Percentiles rank a stretch among this genome's conserved stretches.
phyloP scores from a whole-genome alignment of 306 rosid genomes.

The Calophaca sinica region DNA sequence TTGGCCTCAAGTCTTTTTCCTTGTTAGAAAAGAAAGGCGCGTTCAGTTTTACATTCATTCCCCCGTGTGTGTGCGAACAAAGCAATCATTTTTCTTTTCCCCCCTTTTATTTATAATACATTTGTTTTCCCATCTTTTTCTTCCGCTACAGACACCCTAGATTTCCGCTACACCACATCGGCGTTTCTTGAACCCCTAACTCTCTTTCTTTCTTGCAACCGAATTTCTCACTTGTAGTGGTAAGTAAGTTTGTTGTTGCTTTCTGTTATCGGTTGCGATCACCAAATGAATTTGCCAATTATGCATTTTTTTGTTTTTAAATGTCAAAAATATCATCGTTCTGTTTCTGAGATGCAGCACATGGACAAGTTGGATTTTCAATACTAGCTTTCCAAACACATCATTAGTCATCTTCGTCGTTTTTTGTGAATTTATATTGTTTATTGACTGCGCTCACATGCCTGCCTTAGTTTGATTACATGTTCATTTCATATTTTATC shows the following conservation, averaged over 20 bases:
- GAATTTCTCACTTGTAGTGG: not conserved
- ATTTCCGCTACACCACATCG: not conserved
- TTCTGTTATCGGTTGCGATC: constrained; percentile 26
- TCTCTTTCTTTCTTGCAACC: not conserved
- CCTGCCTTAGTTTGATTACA: not conserved
- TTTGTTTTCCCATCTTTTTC: too few relatives aligned
- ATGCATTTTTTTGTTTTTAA: not conserved
- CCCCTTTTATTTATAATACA: not conserved
- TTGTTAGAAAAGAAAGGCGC: constrained; percentile 8
- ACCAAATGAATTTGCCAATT: constrained; percentile 10
- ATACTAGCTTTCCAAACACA: constrained; percentile 9
- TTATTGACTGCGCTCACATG: constrained; percentile 17
- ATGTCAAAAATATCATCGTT: not conserved
- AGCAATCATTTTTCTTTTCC: not conserved
- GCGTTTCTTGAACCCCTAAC: constrained; percentile 3
- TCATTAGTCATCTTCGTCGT: not conserved
- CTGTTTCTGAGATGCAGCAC: constrained; percentile 32
- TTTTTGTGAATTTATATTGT: constrained; percentile 18
- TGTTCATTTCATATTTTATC: constrained; percentile 28
- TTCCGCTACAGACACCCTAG: too few relatives aligned
- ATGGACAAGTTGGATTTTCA: not conserved
- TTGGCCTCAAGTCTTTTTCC: constrained; percentile 21
- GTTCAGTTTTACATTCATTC: constrained; percentile 23
- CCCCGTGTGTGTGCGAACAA: not conserved
- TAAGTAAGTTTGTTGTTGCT: constrained; percentile 10